phyloP scores from a whole-genome alignment of 441 rosid genomes.

The Erodium chrysanthum region DNA sequence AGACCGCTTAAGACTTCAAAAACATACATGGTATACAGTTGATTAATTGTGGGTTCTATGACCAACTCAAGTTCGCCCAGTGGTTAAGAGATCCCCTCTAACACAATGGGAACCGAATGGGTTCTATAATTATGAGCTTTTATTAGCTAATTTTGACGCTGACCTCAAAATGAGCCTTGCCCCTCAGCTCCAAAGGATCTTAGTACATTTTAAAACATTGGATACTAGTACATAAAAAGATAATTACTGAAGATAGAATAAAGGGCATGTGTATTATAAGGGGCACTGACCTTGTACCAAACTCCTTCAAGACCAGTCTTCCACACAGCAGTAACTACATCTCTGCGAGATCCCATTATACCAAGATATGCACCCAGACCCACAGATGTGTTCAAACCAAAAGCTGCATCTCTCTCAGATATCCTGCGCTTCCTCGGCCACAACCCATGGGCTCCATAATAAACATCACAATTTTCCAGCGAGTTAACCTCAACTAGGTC shows the following conservation, averaged over 20 bases:
- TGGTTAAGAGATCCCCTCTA: no score
- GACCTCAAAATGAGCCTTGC: no score
- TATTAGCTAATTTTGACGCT: not conserved
- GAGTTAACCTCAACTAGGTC: constrained; percentile 36
- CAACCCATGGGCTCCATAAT: constrained; percentile 56
- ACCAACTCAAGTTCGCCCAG: no score
- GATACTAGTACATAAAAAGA: not conserved
- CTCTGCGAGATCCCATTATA: constrained; percentile 97
- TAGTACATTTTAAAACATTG: not conserved
- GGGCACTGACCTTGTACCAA: constrained; percentile 72
- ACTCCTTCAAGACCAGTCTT: constrained; percentile 93
- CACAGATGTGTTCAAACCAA: constrained; percentile 84
- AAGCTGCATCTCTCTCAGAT: constrained; percentile 98
- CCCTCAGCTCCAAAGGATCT: not conserved
- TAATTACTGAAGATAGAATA: not conserved
- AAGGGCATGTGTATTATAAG: not conserved
- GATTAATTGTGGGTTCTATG: not conserved
- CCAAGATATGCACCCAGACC: constrained; percentile 97
- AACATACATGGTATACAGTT: not conserved
- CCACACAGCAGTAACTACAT: constrained; percentile 93
- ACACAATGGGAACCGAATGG: no score
- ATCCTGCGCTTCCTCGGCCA: constrained; percentile 98
- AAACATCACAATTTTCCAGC: constrained; percentile 37
- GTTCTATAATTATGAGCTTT: not conserved
- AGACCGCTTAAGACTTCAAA: not conserved